A percentile compares a stretch with the other conserved stretches of the same genome.
Evolutionary conservation across 148 eudicot genomes (phyloP).

Genomic region (Silene uniflora): DNA sequence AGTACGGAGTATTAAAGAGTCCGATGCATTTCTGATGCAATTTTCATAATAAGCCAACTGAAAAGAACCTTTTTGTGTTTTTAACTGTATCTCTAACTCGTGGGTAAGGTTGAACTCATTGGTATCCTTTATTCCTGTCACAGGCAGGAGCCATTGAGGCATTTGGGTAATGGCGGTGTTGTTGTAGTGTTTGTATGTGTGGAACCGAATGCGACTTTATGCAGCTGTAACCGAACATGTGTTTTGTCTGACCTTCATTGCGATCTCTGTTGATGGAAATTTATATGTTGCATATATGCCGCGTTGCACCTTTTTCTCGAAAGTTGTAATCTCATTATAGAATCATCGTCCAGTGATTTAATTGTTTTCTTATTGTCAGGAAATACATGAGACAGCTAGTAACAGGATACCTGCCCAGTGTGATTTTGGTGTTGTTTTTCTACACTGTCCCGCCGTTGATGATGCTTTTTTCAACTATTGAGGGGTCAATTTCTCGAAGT

Average conservation of each 20-base stretch:
- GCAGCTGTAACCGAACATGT: too few relatives aligned
- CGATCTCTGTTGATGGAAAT: background rate
- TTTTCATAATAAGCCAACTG: background rate
- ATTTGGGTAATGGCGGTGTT: background rate
- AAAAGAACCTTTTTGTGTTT: background rate
- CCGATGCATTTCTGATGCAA: background rate
- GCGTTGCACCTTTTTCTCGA: background rate
- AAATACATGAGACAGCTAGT: constrained; percentile 42
- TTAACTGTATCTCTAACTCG: background rate
- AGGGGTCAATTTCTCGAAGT: constrained; percentile 96
- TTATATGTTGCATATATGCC: background rate
- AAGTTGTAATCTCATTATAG: background rate
- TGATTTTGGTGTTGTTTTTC: constrained; percentile 63
- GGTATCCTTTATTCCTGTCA: background rate
- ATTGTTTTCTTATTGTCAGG: constrained; percentile 38
- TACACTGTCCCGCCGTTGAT: constrained; percentile 72
- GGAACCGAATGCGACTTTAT: too few relatives aligned
- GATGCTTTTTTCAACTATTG: constrained; percentile 75
- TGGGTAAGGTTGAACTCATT: background rate
- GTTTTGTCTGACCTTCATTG: too few relatives aligned
- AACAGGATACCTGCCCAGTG: constrained; percentile 96
- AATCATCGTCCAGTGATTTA: background rate
- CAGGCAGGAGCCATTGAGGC: background rate
- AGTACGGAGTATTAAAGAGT: background rate
- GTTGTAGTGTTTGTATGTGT: background rate